Percentiles rank a stretch among this genome's conserved stretches.
These are phyloP conservation scores for Metrosideros polymorpha DNA, from an alignment of 441 rosid species.

Conservation along the genomic window DNA sequence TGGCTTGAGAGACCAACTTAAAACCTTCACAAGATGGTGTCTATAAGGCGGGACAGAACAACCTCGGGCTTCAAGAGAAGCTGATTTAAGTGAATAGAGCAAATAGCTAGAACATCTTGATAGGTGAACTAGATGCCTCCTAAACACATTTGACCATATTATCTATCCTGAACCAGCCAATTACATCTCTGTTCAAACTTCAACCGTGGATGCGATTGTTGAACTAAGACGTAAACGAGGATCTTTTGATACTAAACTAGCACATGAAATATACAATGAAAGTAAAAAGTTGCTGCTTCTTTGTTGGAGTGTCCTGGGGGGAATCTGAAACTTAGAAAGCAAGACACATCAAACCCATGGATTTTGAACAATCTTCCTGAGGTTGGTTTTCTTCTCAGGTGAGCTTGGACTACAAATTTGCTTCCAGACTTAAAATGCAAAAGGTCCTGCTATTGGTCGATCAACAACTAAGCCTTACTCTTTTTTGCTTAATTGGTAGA, in stretches of 20 bases:
- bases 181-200: background rate
- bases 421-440: background rate
- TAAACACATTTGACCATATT: background rate
- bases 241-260: background rate
- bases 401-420: background rate
- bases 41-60: background rate
- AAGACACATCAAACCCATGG: background rate
- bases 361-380: background rate
- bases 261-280: background rate
- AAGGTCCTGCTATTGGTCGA: background rate
- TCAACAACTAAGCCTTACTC: background rate
- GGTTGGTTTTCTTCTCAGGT: background rate
- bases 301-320: background rate
- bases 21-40: background rate
- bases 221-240: background rate
- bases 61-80: background rate
- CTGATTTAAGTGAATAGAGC: background rate
- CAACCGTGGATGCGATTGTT: background rate
- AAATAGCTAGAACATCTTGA: background rate
- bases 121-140: background rate
- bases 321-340: background rate
- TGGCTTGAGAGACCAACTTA: background rate
- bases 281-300: background rate
- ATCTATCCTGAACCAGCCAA: background rate
- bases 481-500: background rate